Base-by-base conservation (phyloP, 2,329 filamentous ascomycete genomes). In the Monilinia vaccinii-corymbosi region DNA sequence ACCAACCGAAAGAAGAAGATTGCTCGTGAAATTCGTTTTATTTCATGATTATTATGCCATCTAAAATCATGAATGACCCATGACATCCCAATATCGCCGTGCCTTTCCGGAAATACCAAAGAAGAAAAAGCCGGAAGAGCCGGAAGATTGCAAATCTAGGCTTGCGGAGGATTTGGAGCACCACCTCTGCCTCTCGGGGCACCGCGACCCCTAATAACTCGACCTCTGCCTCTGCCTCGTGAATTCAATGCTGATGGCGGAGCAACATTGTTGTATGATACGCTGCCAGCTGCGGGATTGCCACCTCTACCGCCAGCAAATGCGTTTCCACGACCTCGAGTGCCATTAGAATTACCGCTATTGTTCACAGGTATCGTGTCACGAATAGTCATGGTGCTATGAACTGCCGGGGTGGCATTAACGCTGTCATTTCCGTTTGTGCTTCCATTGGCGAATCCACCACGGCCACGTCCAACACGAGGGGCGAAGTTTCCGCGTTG, bases 241-340 rank as follows among this genome's bases (percentile, higher is more conserved):
- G 74, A 68, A 63, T 86, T 79, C 14, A 88, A 73, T 47, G 71
- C 79, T 1, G 80, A 72, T 1, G 86, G 86, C 25, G 86, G 86
- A 34, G 83, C 82, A 9, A 86, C 81, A 18, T 79, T 79, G 61
- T 78, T 78, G 67, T 82, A 86, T 38, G 67, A 71, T 73, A 71
- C 31, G 62, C 61, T n/a, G 50, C 62, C 47, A 40, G 61, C 34
- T 28, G 60, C 34, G 32, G 60, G 13, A 13, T 47, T 58, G 36
- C 64, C 62, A 44, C 69, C 69, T 60, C 69, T 61, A 44, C 65
- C 64, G 28, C 66, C 66, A 58, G 66, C 48, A 48, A 60, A 62
- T 23, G 48, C 23, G 14, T 58, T 55, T 60, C 63, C 52, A 28
- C 63, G 64, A 44, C 68, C 68, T 63, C 67, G 52, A 10, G 40